A percentile compares a stretch with the other conserved stretches of the same genome.
phyloP scores from a whole-genome alignment of 2,329 filamentous ascomycete genomes.

The Fusarium pininemorale region DNA sequence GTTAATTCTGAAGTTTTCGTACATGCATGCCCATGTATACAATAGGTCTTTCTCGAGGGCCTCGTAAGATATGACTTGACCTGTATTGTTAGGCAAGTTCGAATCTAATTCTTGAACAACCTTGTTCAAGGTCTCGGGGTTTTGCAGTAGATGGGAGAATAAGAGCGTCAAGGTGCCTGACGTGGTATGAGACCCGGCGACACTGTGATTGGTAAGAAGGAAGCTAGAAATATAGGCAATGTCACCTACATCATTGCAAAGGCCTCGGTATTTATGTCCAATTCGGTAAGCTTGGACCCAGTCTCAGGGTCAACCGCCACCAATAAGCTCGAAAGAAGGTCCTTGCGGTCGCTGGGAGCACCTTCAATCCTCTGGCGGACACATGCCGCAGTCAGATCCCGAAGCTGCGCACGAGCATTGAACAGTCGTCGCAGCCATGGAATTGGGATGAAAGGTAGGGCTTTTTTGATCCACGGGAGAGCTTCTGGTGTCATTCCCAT shows the following conservation, averaged over 20 bases:
- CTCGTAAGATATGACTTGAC: fast-evolving
- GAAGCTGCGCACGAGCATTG: not conserved
- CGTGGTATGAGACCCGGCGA: not conserved
- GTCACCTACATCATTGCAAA: not conserved
- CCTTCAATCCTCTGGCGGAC: not conserved
- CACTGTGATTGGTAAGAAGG: not conserved
- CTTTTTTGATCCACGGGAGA: not conserved
- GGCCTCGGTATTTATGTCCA: not conserved
- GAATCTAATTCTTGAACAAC: not conserved
- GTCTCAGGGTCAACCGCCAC: not conserved
- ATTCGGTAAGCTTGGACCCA: not conserved
- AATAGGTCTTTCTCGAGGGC: not conserved
- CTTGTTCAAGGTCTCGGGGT: not conserved
- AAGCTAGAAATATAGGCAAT: not conserved
- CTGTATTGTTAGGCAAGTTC: fast-evolving
- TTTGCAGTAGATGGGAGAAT: not conserved
- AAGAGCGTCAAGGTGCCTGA: not conserved
- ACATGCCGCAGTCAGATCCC: not conserved
- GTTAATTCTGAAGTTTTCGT: not conserved
- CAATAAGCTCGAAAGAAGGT: not conserved
- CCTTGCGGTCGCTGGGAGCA: not conserved
- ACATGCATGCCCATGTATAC: not conserved
- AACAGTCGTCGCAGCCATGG: not conserved
- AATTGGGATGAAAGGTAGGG: not conserved
- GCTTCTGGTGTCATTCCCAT: not conserved